Evolutionary conservation across 768 basidiomycete genomes (phyloP), one percentile per base, ranked within the genome.

Genomic region (Cystofilobasidium bisporidii): DNA sequence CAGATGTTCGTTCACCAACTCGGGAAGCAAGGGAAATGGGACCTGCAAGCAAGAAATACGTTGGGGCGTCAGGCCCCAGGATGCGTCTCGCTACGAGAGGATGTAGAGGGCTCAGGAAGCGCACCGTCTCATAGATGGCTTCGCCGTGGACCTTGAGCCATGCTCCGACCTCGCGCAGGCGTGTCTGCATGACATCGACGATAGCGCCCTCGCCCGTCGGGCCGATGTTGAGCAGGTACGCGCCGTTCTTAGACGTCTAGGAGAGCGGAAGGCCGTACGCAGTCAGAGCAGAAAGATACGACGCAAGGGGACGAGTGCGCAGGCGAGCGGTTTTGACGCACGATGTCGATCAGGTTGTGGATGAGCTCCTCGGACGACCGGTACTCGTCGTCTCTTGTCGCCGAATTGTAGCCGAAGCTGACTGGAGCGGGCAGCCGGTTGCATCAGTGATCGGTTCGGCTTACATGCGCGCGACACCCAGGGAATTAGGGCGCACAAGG

Each of bases 201-300:
- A 84, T 82, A 45, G 79, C 79, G 0, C 84, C 83, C 61, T 83
- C 82, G 0, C 82, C 82, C 2, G 78, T 83, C 0, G 84, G 84
- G 0, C 84, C 83, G 22, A 84, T 72, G 43, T 84, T 81, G 2
- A 84, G 72, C 26, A 84, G 75, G 69, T 80, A 85, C 72, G 85
- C 84, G 17, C 85, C 84, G 67, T 83, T 83, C 77, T 85, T 85
- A 33, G 83, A 45, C 0, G 68, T 69, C 62, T 63, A 17, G n/a
- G n/a, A n/a, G n/a, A n/a, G n/a, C n/a, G n/a, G n/a, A n/a, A n/a
- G n/a, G n/a, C n/a, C n/a, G n/a, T n/a, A n/a, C n/a, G n/a, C n/a
- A n/a, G n/a, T n/a, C n/a, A n/a, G n/a, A n/a, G n/a, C n/a, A n/a
- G n/a, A n/a, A n/a, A n/a, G 48, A 33, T 2, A 22, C 17, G 30